phyloP scores from a whole-genome alignment of 352 stramenopile genomes.

The Pythium folliculosum region DNA sequence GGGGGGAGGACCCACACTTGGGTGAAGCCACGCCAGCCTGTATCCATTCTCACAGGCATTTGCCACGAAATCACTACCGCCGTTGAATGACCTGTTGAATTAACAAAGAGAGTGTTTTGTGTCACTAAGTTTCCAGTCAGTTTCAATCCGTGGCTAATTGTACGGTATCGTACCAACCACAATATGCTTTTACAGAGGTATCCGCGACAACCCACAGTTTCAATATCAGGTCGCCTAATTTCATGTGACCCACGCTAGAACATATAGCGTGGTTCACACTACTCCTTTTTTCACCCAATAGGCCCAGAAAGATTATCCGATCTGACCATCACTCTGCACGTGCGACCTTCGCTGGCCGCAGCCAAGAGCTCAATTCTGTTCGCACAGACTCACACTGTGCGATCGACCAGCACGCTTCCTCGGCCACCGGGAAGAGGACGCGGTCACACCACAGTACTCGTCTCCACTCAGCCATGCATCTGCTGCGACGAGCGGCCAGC shows the following conservation, averaged over 20 bases:
- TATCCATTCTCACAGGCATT: constrained; percentile 4
- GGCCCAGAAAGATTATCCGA: constrained; percentile 3
- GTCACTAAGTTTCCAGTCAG: constrained; percentile 16
- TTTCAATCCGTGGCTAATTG: constrained; percentile 8
- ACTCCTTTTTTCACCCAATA: neutral
- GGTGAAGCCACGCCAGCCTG: constrained; percentile 12
- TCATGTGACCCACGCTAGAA: neutral
- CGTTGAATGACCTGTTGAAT: constrained; percentile 3
- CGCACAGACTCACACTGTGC: neutral
- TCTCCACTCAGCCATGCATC: constrained; percentile 33
- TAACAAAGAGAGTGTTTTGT: neutral
- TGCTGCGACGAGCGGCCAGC: constrained; percentile 24
- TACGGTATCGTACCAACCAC: neutral
- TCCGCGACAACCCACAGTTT: neutral
- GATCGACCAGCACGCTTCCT: constrained; percentile 1
- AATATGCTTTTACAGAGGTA: neutral
- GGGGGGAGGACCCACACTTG: neutral
- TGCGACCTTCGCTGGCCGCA: constrained; percentile 1
- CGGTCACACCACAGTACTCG: neutral
- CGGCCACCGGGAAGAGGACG: neutral
- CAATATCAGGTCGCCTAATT: constrained; percentile 1
- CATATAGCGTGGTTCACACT: constrained; percentile 5
- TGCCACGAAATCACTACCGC: neutral
- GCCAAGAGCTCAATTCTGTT: constrained; percentile 3
- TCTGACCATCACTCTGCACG: constrained; percentile 26